These are phyloP conservation scores for Grosmannia penicillata DNA, from an alignment of 2,329 filamentous ascomycete species.

Conservation along the genomic window DNA sequence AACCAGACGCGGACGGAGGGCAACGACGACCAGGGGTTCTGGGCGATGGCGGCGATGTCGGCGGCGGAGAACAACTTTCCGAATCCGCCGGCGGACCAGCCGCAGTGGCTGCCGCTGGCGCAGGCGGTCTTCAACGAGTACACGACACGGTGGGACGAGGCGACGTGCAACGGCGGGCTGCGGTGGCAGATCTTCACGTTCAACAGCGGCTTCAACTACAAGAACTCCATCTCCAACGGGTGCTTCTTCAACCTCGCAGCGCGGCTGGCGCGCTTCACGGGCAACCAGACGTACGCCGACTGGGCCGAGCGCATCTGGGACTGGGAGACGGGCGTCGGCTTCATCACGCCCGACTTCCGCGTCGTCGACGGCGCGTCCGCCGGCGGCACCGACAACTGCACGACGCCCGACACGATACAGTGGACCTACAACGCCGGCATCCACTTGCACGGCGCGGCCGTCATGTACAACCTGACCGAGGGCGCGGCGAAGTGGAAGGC, in stretches of 20 bases:
- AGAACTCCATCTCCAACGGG: conserved; percentile 54
- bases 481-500: conserved; percentile 36
- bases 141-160: conserved; percentile 51
- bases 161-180: conserved; percentile 56
- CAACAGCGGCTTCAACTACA: conserved; percentile 57
- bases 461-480: conserved; percentile 48
- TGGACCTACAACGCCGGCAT: conserved; percentile 60
- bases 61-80: conserved; percentile 66
- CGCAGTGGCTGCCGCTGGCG: conserved; percentile 64
- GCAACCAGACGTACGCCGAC: conserved; percentile 61
- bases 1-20: conserved; percentile 48
- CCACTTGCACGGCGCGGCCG: conserved; percentile 45
- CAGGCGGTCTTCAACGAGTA: conserved; percentile 74
- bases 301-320: conserved; percentile 61
- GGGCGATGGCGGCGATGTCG: conserved; percentile 68
- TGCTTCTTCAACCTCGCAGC: conserved; percentile 57
- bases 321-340: conserved; percentile 40
- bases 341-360: conserved; percentile 40
- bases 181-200: conserved; percentile 77
- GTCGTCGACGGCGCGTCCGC: conserved; percentile 42
- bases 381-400: conserved; percentile 28
- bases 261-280: conserved; percentile 62
- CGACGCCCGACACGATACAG: conserved; percentile 38
- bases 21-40: conserved; percentile 72
- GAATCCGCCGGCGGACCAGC: conserved; percentile 44